Conservation (phyloP, 2,329 filamentous ascomycete genomes). For the Pezicula neosporulosa region DNA sequence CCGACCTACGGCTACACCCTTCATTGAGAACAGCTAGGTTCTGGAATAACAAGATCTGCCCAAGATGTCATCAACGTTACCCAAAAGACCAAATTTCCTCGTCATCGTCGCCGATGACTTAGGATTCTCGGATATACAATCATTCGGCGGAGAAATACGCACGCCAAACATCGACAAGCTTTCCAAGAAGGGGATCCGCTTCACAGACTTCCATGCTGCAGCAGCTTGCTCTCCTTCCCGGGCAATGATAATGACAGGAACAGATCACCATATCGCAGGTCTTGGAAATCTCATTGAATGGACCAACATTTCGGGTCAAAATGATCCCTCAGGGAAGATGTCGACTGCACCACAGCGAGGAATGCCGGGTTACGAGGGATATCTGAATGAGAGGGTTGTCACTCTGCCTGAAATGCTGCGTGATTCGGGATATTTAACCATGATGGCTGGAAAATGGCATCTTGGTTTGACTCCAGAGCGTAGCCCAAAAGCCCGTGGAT, state of each 20-base stretch:
- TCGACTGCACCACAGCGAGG: constrained; percentile 39
- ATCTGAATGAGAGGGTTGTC: constrained; percentile 49
- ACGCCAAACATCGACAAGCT: constrained; percentile 54
- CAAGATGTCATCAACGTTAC: background rate
- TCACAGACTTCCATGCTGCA: constrained; percentile 57
- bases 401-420: constrained; percentile 47
- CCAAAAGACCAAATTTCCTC: constrained; percentile 36
- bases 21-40: background rate
- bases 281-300: constrained; percentile 47
- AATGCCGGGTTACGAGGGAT: constrained; percentile 53
- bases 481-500: constrained; percentile 47
- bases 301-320: constrained; percentile 16
- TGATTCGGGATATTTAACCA: constrained; percentile 48
- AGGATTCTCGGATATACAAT: constrained; percentile 41
- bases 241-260: constrained; percentile 58
- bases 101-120: constrained; percentile 42
- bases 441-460: constrained; percentile 55
- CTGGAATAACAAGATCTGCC: background rate
- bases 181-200: constrained; percentile 46
- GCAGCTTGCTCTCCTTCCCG: constrained; percentile 57
- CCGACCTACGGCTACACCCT: background rate
- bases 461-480: constrained; percentile 43
- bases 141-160: constrained; percentile 54
- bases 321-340: constrained; percentile 28
- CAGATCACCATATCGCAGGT: constrained; percentile 47